Evolutionary conservation across 1,139 yeast genomes (phyloP).

Genomic region (Yamadazyma songkhlaensis): DNA sequence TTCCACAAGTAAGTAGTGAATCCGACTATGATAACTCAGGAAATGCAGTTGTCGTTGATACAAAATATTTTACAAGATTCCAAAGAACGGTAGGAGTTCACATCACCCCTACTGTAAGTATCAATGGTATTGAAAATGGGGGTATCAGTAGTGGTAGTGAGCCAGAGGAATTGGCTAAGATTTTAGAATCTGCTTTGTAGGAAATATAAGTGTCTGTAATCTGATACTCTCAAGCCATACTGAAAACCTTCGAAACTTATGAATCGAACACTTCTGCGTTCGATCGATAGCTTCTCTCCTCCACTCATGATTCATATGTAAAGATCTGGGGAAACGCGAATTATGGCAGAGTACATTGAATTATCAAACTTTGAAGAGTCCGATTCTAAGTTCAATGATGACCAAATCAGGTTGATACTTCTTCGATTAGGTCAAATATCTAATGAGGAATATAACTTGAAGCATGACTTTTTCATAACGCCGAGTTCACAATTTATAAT

Average conservation of each 20-base stretch:
- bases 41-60: slow-evolving; percentile 55
- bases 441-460: slow-evolving; percentile 22
- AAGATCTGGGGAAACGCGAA: neutral
- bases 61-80: slow-evolving; percentile 71
- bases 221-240: too few relatives aligned
- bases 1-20: slow-evolving; percentile 19
- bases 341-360: slow-evolving; percentile 12
- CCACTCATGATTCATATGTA: too few relatives aligned
- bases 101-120: slow-evolving; percentile 76
- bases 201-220: too few relatives aligned
- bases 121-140: slow-evolving; percentile 60
- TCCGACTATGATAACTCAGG: slow-evolving; percentile 51
- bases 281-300: too few relatives aligned
- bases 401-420: slow-evolving; percentile 26
- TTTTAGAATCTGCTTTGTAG: slow-evolving; percentile 19
- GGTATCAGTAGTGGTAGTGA: slow-evolving; percentile 39
- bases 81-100: slow-evolving; percentile 80
- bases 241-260: too few relatives aligned
- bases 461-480: slow-evolving; percentile 17
- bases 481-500: slow-evolving; percentile 28
- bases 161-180: slow-evolving; percentile 28
- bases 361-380: slow-evolving; percentile 6
- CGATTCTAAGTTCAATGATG: slow-evolving; percentile 12
- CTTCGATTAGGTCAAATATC: slow-evolving; percentile 30
- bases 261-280: too few relatives aligned